Base-by-base conservation (phyloP, 495 filamentous ascomycete species). In the Eremomyces bilateralis region DNA sequence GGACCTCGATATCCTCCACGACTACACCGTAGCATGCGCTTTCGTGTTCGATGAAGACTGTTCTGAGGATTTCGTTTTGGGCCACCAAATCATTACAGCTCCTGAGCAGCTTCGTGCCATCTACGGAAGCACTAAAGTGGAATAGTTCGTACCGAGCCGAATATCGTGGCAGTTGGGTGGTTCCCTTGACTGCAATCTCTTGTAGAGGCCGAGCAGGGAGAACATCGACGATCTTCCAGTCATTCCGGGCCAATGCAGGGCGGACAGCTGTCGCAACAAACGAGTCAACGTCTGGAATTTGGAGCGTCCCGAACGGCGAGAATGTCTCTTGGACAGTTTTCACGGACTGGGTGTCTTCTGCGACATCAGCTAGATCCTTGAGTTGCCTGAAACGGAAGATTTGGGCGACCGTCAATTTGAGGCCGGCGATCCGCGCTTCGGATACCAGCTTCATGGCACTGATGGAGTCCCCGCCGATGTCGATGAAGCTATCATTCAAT, bases 201-300 rank as follows among this genome's bases (percentile, higher is more conserved):
- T 81, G 76, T 35, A 75, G 65, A 29, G 70, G 69, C 0, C 69
- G 67, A 0, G 67, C 61, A 4, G 72, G 72, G 5, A 70, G 52
- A 8, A 76, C 59, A 47, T 78, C 61, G 10, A 51, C 52, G 28
- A 70, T 61, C 4, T 31, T 40, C 43, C 43, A 49, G 4, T 31
- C 15, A 11, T 35, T 33, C 30, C 41, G 34, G 5, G 21, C 27
- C 8, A 47, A 35, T 0, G 30, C 24, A 4, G 38, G 31, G 20
- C 32, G 34, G 15, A 44, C 25, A 11, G 3, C 8, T 1, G 38
- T 35, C 4, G 35, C 15, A 2, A 21, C 33, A 24, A 44, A 36
- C 1, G 21, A 4, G n/a, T 42, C 10, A 15, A 18, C 21, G 4
- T 41, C 38, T n/a, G 12, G 13, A 15, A 22, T 8, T 13, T 29